phyloP scores from a whole-genome alignment of 1,284 basidiomycete genomes.

The Tilletia indica region DNA sequence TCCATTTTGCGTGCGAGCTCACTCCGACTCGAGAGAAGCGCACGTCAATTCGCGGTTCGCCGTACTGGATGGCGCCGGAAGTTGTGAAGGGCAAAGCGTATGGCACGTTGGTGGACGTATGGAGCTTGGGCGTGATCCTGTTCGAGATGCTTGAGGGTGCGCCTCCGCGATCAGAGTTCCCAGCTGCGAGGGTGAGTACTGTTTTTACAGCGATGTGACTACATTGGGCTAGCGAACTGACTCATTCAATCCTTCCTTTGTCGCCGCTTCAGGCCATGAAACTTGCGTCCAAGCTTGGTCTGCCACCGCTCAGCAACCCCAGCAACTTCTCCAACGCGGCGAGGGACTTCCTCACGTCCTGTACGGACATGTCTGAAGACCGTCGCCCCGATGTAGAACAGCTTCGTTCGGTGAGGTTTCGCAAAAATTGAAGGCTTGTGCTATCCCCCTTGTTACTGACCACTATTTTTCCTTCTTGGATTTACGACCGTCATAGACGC shows the following conservation, averaged over 20 bases:
- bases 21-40: slow-evolving; percentile 18
- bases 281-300: slow-evolving; percentile 40
- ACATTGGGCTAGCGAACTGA: slow-evolving; percentile 1
- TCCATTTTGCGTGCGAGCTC: slow-evolving; percentile 42
- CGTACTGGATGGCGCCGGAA: slow-evolving; percentile 53
- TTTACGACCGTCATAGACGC: too few relatives aligned
- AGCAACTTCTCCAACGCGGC: slow-evolving; percentile 34
- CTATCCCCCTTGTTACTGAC: too few relatives aligned
- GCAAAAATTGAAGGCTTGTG: not conserved
- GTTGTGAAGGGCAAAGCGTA: slow-evolving; percentile 42
- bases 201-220: not conserved
- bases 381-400: slow-evolving; percentile 40
- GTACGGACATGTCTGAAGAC: slow-evolving; percentile 41
- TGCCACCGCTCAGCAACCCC: slow-evolving; percentile 34
- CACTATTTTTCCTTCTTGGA: too few relatives aligned
- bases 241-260: not conserved
- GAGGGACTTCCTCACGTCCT: slow-evolving; percentile 43
- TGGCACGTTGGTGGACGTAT: slow-evolving; percentile 40
- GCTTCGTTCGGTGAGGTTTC: slow-evolving; percentile 31
- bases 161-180: slow-evolving; percentile 47
- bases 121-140: slow-evolving; percentile 43
- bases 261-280: slow-evolving; percentile 32
- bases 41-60: slow-evolving; percentile 39
- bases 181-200: slow-evolving; percentile 30
- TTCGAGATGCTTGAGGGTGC: slow-evolving; percentile 49